phyloP scores from a whole-genome alignment of 352 stramenopile species.

The Phytophthora megakarya region DNA sequence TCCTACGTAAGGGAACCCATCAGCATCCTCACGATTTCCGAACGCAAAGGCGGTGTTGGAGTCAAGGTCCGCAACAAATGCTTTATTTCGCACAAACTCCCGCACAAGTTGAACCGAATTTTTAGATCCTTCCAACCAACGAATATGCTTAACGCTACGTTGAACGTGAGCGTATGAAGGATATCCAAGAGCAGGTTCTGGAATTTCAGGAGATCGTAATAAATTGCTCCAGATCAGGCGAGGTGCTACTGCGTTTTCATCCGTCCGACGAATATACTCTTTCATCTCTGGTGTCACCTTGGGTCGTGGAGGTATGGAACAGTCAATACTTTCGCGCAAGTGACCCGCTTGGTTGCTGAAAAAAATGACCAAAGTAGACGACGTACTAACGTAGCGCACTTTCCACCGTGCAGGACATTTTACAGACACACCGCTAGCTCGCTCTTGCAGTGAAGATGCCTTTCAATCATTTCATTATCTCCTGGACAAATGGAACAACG shows the following conservation, averaged over 20 bases:
- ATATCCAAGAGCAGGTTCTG: background rate
- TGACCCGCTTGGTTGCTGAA: background rate
- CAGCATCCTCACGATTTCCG: too few species aligned
- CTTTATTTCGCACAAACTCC: too few species aligned
- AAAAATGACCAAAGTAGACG: background rate
- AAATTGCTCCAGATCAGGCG: background rate
- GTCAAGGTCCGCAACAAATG: too few species aligned
- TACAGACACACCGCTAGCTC: background rate
- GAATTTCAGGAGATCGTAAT: background rate
- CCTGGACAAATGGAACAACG: background rate
- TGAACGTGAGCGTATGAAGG: background rate
- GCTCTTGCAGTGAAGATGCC: constrained; percentile 1
- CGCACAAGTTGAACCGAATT: too few species aligned
- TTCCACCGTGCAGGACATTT: background rate
- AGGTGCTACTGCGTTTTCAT: background rate
- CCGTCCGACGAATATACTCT: background rate
- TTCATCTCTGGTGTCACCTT: constrained; percentile 1
- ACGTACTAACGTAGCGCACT: background rate
- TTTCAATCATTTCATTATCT: background rate
- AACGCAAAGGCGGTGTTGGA: too few species aligned
- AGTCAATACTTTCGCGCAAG: background rate
- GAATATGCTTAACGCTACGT: background rate
- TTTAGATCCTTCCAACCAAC: too few species aligned
- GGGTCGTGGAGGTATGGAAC: background rate
- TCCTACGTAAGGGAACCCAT: too few species aligned